phyloP scores from a whole-genome alignment of 495 filamentous ascomycete species.

The Penicillium antarcticum region DNA sequence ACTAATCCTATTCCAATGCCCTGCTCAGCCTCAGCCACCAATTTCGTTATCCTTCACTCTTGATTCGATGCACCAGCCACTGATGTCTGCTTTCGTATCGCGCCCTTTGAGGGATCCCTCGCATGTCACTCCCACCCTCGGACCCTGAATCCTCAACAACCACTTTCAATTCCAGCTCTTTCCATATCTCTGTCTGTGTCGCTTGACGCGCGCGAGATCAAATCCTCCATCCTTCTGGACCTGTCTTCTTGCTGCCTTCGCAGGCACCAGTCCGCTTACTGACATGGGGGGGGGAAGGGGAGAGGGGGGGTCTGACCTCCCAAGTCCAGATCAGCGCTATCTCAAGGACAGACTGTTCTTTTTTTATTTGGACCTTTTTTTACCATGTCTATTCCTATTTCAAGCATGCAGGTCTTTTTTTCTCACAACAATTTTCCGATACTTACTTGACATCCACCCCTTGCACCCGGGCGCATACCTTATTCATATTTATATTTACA shows the following conservation, averaged over 20 bases:
- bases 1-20: not conserved
- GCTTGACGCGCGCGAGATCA: not conserved
- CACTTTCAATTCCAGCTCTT: not conserved
- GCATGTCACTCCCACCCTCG: not conserved
- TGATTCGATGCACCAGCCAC: conserved; percentile 26
- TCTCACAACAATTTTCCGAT: too few species aligned
- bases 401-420: too few species aligned
- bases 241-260: not conserved
- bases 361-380: too few species aligned
- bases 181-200: not conserved
- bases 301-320: not conserved
- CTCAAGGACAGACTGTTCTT: too few species aligned
- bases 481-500: too few species aligned
- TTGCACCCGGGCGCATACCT: too few species aligned
- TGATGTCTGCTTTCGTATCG: not conserved
- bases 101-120: not conserved
- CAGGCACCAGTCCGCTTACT: not conserved
- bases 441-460: too few species aligned
- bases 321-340: not conserved
- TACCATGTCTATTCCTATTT: too few species aligned
- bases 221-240: not conserved
- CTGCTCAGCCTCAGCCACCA: conserved; percentile 24
- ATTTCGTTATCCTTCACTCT: not conserved
- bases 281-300: too few species aligned
- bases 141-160: not conserved